phyloP scores from a whole-genome alignment of 805 yeast genomes.

The Spathaspora hagerdaliae region DNA sequence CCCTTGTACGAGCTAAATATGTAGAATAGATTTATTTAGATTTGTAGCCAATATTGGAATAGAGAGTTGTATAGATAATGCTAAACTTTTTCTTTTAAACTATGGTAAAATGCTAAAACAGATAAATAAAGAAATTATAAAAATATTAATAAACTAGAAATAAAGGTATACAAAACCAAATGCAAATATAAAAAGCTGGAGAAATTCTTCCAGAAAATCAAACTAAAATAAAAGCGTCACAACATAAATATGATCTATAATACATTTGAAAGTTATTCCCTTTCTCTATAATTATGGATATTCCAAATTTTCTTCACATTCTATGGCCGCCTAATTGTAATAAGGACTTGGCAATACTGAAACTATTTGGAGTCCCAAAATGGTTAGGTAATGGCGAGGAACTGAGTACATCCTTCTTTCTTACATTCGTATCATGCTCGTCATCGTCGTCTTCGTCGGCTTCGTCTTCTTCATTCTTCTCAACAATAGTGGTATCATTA shows the following conservation, averaged over 20 bases:
- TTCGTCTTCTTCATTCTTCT: constrained; percentile 8
- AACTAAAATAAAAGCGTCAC: background rate
- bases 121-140: too few relatives aligned
- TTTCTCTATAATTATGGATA: background rate
- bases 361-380: constrained; percentile 44
- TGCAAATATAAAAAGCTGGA: too few relatives aligned
- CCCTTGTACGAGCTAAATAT: background rate
- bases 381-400: constrained; percentile 31
- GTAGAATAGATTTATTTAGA: too few relatives aligned
- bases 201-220: too few relatives aligned
- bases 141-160: too few relatives aligned
- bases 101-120: too few relatives aligned
- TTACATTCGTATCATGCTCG: constrained; percentile 6
- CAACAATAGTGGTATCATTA: constrained; percentile 7
- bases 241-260: background rate
- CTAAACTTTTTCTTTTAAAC: too few relatives aligned
- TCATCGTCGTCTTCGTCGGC: constrained; percentile 14
- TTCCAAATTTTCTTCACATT: constrained; percentile 1
- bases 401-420: constrained; percentile 20
- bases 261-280: background rate
- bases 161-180: too few relatives aligned
- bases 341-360: constrained; percentile 42
- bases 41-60: too few relatives aligned
- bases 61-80: too few relatives aligned
- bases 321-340: constrained; percentile 34